Percentiles rank a stretch among this genome's conserved stretches.
Conservation (phyloP, 2,329 filamentous ascomycete species). For the Dactylellina sp. region DNA sequence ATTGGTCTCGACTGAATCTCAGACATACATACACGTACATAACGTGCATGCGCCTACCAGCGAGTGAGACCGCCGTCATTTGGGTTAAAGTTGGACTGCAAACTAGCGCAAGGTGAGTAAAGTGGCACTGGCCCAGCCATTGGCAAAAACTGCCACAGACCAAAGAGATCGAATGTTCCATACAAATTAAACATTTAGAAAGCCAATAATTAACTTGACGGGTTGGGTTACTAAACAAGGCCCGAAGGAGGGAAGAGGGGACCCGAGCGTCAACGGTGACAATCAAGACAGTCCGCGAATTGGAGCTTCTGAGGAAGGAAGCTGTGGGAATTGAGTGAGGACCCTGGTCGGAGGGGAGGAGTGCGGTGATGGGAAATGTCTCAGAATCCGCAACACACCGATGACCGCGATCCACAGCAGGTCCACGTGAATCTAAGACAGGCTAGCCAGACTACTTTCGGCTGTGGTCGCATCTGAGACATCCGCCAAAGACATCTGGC, state of each 20-base stretch:
- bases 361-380: constrained; percentile 26
- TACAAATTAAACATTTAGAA: no score
- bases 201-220: no score
- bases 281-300: not conserved
- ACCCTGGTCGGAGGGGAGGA: not conserved
- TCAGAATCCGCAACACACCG: constrained; percentile 7
- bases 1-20: constrained; percentile 45
- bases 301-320: not conserved
- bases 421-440: constrained; percentile 53
- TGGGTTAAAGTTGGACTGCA: no score
- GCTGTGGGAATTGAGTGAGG: no score
- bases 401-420: constrained; percentile 6
- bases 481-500: constrained; percentile 32
- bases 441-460: constrained; percentile 32
- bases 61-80: not conserved
- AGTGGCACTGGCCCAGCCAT: no score
- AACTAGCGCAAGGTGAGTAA: no score
- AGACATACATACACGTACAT: constrained; percentile 53
- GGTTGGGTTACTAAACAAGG: no score
- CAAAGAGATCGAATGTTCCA: no score
- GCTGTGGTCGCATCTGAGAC: constrained; percentile 38
- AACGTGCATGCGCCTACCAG: no score
- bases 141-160: no score
- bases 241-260: no score
- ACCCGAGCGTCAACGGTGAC: not conserved